Conservation (phyloP, 2,329 filamentous ascomycete genomes). For the Fonsecaea multimorphosa region DNA sequence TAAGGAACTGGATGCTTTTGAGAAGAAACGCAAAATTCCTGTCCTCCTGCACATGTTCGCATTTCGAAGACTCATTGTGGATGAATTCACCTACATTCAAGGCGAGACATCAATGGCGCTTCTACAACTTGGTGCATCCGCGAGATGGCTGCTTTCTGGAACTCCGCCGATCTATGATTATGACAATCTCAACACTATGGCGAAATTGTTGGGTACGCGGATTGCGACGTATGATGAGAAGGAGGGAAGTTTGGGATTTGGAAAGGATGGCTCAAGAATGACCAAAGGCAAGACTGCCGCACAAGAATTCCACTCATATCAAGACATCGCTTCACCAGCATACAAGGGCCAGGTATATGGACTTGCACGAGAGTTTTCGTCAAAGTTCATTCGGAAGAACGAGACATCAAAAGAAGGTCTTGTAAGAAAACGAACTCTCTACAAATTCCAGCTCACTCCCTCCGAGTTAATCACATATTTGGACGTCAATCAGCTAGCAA, state of each 20-base stretch:
- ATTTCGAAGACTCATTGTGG: constrained; percentile 66
- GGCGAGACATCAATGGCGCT: constrained; percentile 52
- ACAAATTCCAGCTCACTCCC: constrained; percentile 12
- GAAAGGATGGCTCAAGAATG: constrained; percentile 51
- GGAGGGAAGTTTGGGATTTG: constrained; percentile 51
- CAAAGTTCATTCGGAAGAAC: constrained; percentile 31
- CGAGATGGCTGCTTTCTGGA: constrained; percentile 68
- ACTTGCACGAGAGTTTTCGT: constrained; percentile 31
- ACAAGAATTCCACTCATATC: constrained; percentile 63
- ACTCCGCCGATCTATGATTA: constrained; percentile 66
- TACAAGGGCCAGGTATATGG: constrained; percentile 24
- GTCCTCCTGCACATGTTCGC: constrained; percentile 64
- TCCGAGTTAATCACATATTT: constrained; percentile 24
- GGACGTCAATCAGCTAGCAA: constrained; percentile 20
- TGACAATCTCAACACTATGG: constrained; percentile 65
- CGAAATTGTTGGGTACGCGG: constrained; percentile 60
- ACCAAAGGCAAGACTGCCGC: constrained; percentile 55
- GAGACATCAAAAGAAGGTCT: constrained; percentile 1
- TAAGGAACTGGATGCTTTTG: constrained; percentile 17
- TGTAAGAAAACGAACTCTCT: background rate
- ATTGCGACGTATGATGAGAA: constrained; percentile 56
- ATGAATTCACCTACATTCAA: constrained; percentile 68
- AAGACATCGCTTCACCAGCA: constrained; percentile 54
- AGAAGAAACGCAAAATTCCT: constrained; percentile 35
- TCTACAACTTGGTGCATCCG: constrained; percentile 55